Evolutionary conservation across 2,329 filamentous ascomycete genomes (phyloP), one percentile per base, ranked within the genome.

Genomic region (Alternaria atra): DNA sequence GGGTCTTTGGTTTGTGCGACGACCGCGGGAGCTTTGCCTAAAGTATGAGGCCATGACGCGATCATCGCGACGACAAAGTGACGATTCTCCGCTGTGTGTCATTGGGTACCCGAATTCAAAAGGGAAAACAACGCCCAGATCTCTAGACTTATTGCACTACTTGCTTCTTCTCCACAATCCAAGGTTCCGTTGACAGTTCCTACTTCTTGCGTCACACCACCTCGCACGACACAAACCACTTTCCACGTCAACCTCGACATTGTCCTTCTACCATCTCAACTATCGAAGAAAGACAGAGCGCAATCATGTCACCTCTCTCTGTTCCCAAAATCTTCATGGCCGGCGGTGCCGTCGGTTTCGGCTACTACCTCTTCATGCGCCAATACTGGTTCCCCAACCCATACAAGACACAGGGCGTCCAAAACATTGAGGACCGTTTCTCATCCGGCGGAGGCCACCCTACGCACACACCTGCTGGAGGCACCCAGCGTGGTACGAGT

Each of bases 351-450:
- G 70, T 74, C 15, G 75, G 77, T 59, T 73, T 78, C 62, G 66
- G 65, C 52, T 78, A 78, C 69, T 75, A 77, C 67, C 66, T 77
- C 52, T 70, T 72, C 61, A 77, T 77, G 73, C 71, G 75, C 58
- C 72, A 72, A 53, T 75, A 77, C 66, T 77, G 75, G 76, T 77
- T 75, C 70, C 74, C 74, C 54, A 76, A 78, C 62, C 73, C 76
- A 10, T 77, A 76, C 69, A 77, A 77, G 68, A 79, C 76, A 27
- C 66, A 68, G 40, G 75, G 63, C 34, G 61, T 73, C n/a, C 64
- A 76, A 64, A 76, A 77, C 58, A 73, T 79, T 42, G 76, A 77
- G 56, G 69, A 76, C 50, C 69, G 74, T 25, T 79, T 67, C 60
- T 70, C 73, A 4, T 56, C 74, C 10, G 76, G 71, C 34, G 77